A percentile compares a stretch with the other conserved stretches of the same genome.
Conservation (phyloP, 345 rosid genomes). For the Eucalyptus globulus region DNA sequence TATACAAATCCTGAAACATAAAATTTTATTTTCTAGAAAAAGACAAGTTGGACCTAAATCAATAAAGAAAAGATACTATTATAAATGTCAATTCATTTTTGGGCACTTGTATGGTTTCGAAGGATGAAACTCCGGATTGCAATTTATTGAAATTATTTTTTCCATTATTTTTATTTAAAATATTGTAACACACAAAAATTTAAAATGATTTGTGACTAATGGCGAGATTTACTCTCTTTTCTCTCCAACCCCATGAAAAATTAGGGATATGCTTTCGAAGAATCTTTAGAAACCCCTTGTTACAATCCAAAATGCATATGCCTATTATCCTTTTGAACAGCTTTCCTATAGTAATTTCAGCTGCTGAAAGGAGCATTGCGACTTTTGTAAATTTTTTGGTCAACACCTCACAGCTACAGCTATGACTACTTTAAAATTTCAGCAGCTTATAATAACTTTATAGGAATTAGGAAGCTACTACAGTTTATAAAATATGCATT, state of each 20-base stretch:
- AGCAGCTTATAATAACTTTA: no score
- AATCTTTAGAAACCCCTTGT: background rate
- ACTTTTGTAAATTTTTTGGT: background rate
- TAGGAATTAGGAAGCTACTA: background rate
- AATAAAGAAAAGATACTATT: background rate
- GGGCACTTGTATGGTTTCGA: background rate
- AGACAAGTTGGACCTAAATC: background rate
- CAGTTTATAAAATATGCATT: background rate
- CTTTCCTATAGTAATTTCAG: background rate
- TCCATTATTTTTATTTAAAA: background rate
- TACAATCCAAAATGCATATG: background rate
- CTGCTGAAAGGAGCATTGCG: accelerated
- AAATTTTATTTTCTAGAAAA: background rate
- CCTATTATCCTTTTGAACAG: background rate
- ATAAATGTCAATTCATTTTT: background rate
- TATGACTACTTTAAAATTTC: background rate
- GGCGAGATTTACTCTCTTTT: background rate
- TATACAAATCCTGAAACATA: background rate
- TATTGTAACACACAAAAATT: background rate
- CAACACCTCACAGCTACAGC: background rate
- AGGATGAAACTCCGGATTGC: background rate
- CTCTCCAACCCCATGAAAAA: background rate
- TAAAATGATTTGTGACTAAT: background rate
- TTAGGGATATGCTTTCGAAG: background rate
- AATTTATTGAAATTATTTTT: background rate